A percentile compares a stretch with the other conserved stretches of the same genome.
Evolutionary conservation across 495 filamentous ascomycete genomes (phyloP).

Genomic region (Haplographium delicatum): DNA sequence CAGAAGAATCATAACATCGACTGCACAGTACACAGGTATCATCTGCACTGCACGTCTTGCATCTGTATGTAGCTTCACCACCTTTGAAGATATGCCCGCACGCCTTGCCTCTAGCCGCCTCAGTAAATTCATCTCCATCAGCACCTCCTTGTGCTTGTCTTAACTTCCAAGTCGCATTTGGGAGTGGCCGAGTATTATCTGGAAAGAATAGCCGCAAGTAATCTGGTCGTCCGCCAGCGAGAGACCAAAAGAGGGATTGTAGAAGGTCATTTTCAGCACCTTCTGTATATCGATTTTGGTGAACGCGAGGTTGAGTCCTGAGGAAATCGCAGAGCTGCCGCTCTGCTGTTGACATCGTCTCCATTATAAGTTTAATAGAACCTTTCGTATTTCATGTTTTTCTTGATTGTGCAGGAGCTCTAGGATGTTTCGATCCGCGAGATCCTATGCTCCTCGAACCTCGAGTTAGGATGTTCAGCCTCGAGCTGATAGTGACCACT

Average conservation of each 20-base stretch:
- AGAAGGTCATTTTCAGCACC: conserved; percentile 64
- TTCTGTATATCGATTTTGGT: conserved; percentile 67
- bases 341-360: conserved; percentile 66
- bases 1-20: conserved; percentile 90
- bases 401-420: not conserved
- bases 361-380: conserved; percentile 10
- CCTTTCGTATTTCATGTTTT: conserved; percentile 4
- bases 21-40: conserved; percentile 84
- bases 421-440: not conserved
- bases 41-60: conserved; percentile 85
- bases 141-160: conserved; percentile 82
- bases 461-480: no score
- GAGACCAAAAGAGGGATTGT: conserved; percentile 75
- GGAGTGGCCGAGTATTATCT: conserved; percentile 48
- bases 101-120: conserved; percentile 85
- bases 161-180: conserved; percentile 60
- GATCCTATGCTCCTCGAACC: no score
- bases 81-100: conserved; percentile 95
- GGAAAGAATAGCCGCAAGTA: conserved; percentile 77
- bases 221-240: conserved; percentile 66
- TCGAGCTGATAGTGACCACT: no score
- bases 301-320: conserved; percentile 60
- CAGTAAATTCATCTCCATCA: conserved; percentile 92
- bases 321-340: conserved; percentile 72
- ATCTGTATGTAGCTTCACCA: conserved; percentile 89